phyloP scores from a whole-genome alignment of 192 early-diverging fungal species.

The Funneliformis geosporum region DNA sequence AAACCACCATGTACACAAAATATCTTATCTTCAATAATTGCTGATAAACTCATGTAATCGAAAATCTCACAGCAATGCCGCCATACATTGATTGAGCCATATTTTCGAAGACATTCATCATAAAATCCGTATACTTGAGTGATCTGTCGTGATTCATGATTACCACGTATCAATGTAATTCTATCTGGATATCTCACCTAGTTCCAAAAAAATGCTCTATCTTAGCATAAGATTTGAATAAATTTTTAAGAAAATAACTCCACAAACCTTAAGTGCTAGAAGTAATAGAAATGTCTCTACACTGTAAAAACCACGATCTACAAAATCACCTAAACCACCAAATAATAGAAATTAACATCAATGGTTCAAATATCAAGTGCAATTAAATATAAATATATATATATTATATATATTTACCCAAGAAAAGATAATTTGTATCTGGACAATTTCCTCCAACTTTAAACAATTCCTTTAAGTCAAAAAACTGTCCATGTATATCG shows the following conservation, averaged over 20 bases:
- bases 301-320: conserved; percentile 94
- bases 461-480: conserved; percentile 96
- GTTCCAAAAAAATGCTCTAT: conserved; percentile 87
- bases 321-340: conserved; percentile 96
- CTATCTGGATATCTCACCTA: conserved; percentile 89
- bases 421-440: conserved; percentile 86
- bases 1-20: conserved; percentile 96
- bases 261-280: conserved; percentile 87
- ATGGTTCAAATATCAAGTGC: not conserved
- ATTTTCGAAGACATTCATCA: conserved; percentile 95
- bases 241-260: conserved; percentile 77
- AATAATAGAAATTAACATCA: conserved; percentile 87
- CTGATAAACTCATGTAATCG: conserved; percentile 88
- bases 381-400: conserved; percentile 3
- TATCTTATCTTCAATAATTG: conserved; percentile 94
- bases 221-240: conserved; percentile 92
- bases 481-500: conserved; percentile 97
- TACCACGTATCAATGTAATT: conserved; percentile 88
- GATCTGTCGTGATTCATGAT: conserved; percentile 96
- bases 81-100: conserved; percentile 96
- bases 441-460: conserved; percentile 94
- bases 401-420: conserved; percentile 77
- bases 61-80: conserved; percentile 97
- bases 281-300: conserved; percentile 98
- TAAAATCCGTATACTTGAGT: conserved; percentile 99